These are phyloP conservation scores for Talaromyces sp. DNA, from an alignment of 2,329 filamentous ascomycete species.

Conservation along the genomic window DNA sequence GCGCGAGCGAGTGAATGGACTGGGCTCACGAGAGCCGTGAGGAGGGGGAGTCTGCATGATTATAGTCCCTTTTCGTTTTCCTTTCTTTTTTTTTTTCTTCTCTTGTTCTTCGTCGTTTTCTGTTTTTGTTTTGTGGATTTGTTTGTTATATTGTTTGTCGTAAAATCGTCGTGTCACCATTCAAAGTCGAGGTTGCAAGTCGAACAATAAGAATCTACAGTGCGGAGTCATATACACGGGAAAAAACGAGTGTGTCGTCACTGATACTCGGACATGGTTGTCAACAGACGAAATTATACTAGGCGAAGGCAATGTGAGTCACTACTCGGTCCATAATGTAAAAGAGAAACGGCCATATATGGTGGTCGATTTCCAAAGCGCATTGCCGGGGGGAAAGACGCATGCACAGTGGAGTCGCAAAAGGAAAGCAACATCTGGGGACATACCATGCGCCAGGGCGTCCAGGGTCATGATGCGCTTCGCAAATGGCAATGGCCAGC, in stretches of 20 bases:
- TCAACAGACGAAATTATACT: neutral
- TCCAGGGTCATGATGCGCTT: neutral
- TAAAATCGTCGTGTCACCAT: neutral
- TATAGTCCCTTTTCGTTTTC: neutral
- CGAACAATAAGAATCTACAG: neutral
- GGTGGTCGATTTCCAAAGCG: neutral
- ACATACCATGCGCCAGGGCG: neutral
- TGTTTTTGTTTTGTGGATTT: neutral
- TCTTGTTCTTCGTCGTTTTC: neutral
- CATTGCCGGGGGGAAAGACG: neutral
- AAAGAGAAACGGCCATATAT: neutral
- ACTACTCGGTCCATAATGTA: neutral
- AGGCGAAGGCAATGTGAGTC: neutral
- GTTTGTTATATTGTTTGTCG: neutral
- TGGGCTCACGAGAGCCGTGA: conserved; percentile 11
- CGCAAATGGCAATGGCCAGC: neutral
- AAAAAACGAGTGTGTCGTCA: neutral
- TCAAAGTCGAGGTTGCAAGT: neutral
- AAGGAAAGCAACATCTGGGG: neutral
- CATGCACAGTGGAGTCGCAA: neutral
- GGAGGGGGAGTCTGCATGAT: conserved; percentile 2
- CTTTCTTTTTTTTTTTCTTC: neutral
- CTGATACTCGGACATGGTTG: neutral
- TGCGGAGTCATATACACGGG: neutral
- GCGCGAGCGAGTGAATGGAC: conserved; percentile 28